These are phyloP conservation scores for Fonsecaea erecta DNA, from an alignment of 2,329 filamentous ascomycete species.

Conservation along the genomic window DNA sequence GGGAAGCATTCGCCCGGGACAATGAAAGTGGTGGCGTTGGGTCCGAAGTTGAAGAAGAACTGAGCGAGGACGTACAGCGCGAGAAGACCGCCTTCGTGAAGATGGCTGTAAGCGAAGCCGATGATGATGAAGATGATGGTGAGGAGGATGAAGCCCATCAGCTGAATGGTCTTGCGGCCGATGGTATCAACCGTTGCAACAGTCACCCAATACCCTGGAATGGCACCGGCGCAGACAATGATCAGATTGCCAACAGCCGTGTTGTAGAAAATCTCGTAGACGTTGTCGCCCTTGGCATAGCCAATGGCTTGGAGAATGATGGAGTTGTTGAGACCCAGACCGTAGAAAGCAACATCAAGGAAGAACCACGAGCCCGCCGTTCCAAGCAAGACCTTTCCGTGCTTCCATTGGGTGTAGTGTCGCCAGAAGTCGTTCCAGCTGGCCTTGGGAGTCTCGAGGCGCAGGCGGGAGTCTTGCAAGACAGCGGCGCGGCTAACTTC, in stretches of 20 bases:
- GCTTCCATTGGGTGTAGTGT: constrained; percentile 73
- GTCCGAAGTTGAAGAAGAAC: constrained; percentile 70
- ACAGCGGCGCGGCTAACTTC: constrained; percentile 67
- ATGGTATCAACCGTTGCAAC: constrained; percentile 74
- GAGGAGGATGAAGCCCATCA: constrained; percentile 64
- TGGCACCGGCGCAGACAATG: constrained; percentile 75
- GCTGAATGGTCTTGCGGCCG: constrained; percentile 76
- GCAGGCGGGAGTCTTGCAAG: constrained; percentile 58
- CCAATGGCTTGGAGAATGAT: constrained; percentile 73
- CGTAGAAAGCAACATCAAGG: constrained; percentile 68
- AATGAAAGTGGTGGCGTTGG: constrained; percentile 70
- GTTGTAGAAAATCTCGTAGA: constrained; percentile 73
- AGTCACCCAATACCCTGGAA: constrained; percentile 82
- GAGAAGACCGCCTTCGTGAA: constrained; percentile 58
- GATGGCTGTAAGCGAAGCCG: constrained; percentile 62
- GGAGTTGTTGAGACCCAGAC: constrained; percentile 75
- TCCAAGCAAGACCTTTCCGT: constrained; percentile 73
- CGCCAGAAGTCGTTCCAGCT: constrained; percentile 71
- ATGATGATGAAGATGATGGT: constrained; percentile 67
- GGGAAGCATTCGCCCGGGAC: constrained; percentile 69
- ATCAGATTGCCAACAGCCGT: constrained; percentile 79
- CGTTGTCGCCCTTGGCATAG: constrained; percentile 65
- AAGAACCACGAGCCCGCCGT: constrained; percentile 86
- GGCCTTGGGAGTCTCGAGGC: constrained; percentile 70
- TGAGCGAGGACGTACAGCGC: constrained; percentile 68